Evolutionary conservation across 768 basidiomycete species (phyloP).

Genomic region (Collybia sp.): DNA sequence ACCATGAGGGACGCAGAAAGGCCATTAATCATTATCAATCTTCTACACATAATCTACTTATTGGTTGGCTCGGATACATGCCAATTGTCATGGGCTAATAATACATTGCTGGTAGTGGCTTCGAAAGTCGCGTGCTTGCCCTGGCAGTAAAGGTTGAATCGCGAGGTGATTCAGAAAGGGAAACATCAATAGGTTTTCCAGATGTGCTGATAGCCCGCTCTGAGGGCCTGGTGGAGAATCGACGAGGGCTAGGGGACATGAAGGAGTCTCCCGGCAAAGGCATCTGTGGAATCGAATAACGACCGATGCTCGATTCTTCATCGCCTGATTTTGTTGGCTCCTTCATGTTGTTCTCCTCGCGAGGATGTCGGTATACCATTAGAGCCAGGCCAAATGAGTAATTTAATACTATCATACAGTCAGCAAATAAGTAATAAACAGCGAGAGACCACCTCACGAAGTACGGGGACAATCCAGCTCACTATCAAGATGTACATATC

Average conservation of each 20-base stretch:
- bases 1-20: no score
- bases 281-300: background rate
- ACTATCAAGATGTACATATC: constrained; percentile 43
- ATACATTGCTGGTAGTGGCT: constrained; percentile 9
- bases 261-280: no score
- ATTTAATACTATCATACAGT: constrained; percentile 3
- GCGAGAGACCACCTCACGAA: constrained; percentile 34
- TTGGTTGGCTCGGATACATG: no score
- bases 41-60: no score
- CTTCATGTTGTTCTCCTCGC: background rate
- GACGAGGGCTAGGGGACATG: no score
- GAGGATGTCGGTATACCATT: constrained; percentile 9
- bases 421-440: background rate
- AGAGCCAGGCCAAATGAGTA: constrained; percentile 8
- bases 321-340: background rate
- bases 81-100: constrained; percentile 1
- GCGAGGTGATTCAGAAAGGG: background rate
- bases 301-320: constrained; percentile 3
- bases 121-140: constrained; percentile 11
- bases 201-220: background rate
- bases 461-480: constrained; percentile 48
- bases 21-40: no score
- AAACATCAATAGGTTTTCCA: background rate
- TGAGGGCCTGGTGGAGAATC: background rate
- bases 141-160: background rate